Evolutionary conservation across 2,329 filamentous ascomycete genomes (phyloP).

Genomic region (Cytospora mali): DNA sequence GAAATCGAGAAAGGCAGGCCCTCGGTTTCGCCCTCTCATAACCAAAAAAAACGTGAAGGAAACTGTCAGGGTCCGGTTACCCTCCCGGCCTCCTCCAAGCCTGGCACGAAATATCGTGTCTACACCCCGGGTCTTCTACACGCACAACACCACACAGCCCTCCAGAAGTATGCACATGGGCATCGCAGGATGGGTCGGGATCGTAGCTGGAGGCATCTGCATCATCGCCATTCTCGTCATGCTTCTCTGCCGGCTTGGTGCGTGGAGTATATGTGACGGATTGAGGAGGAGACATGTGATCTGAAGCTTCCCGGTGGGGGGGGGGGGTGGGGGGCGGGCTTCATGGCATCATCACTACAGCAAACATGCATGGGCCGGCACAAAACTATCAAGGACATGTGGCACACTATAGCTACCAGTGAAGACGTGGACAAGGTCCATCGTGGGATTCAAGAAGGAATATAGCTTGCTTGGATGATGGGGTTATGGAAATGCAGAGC

Average conservation of each 20-base stretch:
- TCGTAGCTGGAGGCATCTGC: slow-evolving; percentile 14
- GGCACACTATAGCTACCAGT: too few relatives aligned
- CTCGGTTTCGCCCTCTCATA: too few relatives aligned
- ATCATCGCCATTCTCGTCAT: slow-evolving; percentile 17
- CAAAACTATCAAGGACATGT: too few relatives aligned
- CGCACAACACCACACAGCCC: background rate
- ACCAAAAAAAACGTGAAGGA: too few relatives aligned
- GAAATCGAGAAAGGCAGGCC: background rate
- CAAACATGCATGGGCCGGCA: too few relatives aligned
- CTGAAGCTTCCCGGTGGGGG: background rate
- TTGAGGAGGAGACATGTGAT: slow-evolving; percentile 20
- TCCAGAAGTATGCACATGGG: slow-evolving; percentile 5
- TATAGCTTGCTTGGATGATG: too few relatives aligned
- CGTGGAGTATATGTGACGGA: slow-evolving; percentile 20
- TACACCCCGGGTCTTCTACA: background rate
- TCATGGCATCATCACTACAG: too few relatives aligned
- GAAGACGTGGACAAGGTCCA: too few relatives aligned
- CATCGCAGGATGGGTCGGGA: slow-evolving; percentile 10
- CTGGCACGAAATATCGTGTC: slow-evolving; percentile 1
- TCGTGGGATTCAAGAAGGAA: too few relatives aligned
- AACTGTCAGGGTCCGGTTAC: too few relatives aligned
- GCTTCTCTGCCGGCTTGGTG: slow-evolving; percentile 21
- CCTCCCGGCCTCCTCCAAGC: too few relatives aligned
- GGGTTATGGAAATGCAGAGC: background rate
- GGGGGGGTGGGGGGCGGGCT: too few relatives aligned